Conservation (phyloP, 2,329 filamentous ascomycete genomes). For the Pseudogymnoascus sp. region DNA sequence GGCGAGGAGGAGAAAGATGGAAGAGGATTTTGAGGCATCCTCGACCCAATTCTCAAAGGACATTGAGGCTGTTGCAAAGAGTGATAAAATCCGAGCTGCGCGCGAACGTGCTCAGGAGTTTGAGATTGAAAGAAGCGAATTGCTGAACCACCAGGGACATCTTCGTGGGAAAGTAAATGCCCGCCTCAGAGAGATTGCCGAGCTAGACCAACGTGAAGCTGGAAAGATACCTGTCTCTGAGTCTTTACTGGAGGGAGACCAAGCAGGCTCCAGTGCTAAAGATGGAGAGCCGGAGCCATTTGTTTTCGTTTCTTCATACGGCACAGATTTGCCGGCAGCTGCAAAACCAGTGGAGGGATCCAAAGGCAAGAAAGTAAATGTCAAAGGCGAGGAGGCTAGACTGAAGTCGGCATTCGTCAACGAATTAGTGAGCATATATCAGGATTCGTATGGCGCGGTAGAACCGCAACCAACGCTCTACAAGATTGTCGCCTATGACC, state of each 20-base stretch:
- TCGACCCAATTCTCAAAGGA: neutral
- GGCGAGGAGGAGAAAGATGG: conserved; percentile 20
- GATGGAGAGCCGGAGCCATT: neutral
- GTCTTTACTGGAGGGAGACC: neutral
- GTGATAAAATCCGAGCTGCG: conserved; percentile 13
- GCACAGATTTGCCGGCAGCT: conserved; percentile 1
- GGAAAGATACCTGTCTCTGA: conserved; percentile 30
- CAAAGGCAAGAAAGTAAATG: neutral
- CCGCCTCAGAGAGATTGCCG: conserved; percentile 15
- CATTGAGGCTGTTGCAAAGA: conserved; percentile 5
- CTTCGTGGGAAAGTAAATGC: conserved; percentile 14
- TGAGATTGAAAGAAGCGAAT: conserved; percentile 17
- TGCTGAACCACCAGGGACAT: conserved; percentile 18
- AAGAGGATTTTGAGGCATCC: conserved; percentile 19
- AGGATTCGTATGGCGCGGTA: conserved; percentile 33
- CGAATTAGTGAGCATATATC: conserved; percentile 34
- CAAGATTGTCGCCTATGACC: conserved; percentile 59
- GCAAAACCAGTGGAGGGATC: conserved; percentile 19
- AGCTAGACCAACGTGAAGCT: conserved; percentile 5
- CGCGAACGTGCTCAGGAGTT: conserved; percentile 19
- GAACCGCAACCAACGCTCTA: conserved; percentile 35
- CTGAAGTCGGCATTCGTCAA: conserved; percentile 28
- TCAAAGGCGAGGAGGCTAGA: conserved; percentile 8
- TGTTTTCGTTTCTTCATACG: conserved; percentile 7
- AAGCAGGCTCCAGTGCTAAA: neutral